Evolutionary conservation across 2,329 filamentous ascomycete genomes (phyloP), one percentile per base, ranked within the genome.

Genomic region (Cryphonectria radicalis): DNA sequence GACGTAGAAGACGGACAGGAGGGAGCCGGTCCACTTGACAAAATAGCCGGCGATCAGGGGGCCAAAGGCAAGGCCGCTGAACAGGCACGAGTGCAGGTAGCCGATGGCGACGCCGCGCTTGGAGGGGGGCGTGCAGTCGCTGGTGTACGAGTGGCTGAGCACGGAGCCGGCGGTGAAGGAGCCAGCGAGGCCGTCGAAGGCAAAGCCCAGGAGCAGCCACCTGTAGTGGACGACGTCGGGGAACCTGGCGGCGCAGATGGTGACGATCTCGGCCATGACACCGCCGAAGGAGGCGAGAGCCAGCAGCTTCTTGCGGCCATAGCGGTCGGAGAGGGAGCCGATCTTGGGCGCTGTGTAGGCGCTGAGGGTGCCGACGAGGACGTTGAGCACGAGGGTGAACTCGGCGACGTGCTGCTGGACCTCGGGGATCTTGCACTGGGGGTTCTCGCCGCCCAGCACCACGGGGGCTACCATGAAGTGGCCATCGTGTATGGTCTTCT

Each of bases 31-130:
- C 79, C 86, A 87, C 76, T 92, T 89, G 76, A 97, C 91, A 60
- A 98, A 84, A 75, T 93, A 91, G 2, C 92, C 95, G 0, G 94
- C 92, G 32, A 97, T 78, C 3, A 97, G 86, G 10, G 96, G 96
- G 0, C 96, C 96, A 43, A 95, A 81, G 0, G 96, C 95, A 63
- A 98, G 89, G n/a, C 96, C 96, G 1, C 88, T 87, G 80, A 97
- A 98, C 11, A 99, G 85, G 75, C 92, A 94, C 14, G 93, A 94
- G 77, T 98, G 93, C 76, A 98, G 91, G 78, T 95, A 95, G 8
- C 94, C 95, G 79, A 98, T 96, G 5, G 91, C 89, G 10, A 97
- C 92, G 72, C 92, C 93, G 28, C 96, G 90, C 77, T 89, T 89
- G 42, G 92, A 91, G 0, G 94, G 93, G 4, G 92, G 85, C 0